phyloP scores from a whole-genome alignment of 208 protist species.

The Crithidia expoeki region DNA sequence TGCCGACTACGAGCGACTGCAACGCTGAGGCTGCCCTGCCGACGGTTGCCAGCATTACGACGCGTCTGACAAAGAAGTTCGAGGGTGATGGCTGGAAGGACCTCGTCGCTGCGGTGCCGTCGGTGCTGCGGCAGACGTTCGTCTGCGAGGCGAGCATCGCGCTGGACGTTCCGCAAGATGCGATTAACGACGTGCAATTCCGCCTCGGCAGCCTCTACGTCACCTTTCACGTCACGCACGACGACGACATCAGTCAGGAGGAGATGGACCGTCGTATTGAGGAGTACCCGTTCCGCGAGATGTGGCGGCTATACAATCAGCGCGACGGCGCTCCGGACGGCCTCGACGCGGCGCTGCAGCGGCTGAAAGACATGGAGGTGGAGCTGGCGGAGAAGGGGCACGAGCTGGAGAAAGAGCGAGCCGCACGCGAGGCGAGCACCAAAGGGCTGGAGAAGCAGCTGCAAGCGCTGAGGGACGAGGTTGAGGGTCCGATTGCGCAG shows the following conservation, averaged over 20 bases:
- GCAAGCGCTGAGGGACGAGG: slow-evolving; percentile 33
- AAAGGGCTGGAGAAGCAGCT: slow-evolving; percentile 49
- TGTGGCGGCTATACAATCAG: slow-evolving; percentile 80
- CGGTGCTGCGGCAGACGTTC: slow-evolving; percentile 55
- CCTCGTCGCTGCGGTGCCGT: slow-evolving; percentile 42
- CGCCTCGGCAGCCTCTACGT: slow-evolving; percentile 86
- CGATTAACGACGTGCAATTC: slow-evolving; percentile 57
- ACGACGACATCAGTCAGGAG: slow-evolving; percentile 68
- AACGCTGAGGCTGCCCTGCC: not conserved
- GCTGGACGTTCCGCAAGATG: slow-evolving; percentile 43
- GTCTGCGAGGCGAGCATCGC: slow-evolving; percentile 58
- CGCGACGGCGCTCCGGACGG: slow-evolving; percentile 59
- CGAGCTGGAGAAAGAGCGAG: slow-evolving; percentile 51
- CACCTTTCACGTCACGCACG: slow-evolving; percentile 83
- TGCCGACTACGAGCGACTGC: not conserved
- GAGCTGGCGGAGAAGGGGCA: slow-evolving; percentile 49
- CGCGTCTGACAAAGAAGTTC: slow-evolving; percentile 66
- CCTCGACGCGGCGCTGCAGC: slow-evolving; percentile 61
- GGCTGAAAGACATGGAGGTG: slow-evolving; percentile 64
- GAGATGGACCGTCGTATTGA: slow-evolving; percentile 78
- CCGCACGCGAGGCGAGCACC: slow-evolving; percentile 37
- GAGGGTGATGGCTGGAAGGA: slow-evolving; percentile 79
- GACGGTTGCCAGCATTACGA: slow-evolving; percentile 17
- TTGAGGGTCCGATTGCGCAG: slow-evolving; percentile 41
- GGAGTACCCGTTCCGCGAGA: slow-evolving; percentile 79